Conservation (phyloP, 2,329 filamentous ascomycete species). For the Aspergillus felis region DNA sequence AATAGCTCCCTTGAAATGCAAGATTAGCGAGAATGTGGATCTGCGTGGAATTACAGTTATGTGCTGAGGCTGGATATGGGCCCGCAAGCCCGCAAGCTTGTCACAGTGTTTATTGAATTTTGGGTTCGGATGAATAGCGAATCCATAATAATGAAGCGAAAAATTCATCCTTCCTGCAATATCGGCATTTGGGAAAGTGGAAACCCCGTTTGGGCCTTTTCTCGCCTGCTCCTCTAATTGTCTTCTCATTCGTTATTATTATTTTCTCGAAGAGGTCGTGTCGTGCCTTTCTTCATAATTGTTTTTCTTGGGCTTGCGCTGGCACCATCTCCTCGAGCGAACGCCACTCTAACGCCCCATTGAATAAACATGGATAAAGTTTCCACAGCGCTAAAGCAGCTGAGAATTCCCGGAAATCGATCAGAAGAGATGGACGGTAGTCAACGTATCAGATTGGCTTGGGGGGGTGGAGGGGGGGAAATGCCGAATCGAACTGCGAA, state of each 20-base stretch:
- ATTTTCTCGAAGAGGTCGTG: neutral
- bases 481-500: conserved; percentile 1
- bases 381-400: neutral
- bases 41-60: neutral
- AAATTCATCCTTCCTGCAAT: neutral
- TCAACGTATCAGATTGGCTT: conserved; percentile 5
- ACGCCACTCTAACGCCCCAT: conserved; percentile 4
- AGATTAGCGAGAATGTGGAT: neutral
- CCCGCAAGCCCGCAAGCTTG: neutral
- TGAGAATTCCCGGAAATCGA: neutral
- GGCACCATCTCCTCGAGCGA: neutral
- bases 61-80: neutral
- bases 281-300: conserved; percentile 1
- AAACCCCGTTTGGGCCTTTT: neutral
- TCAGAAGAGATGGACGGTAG: neutral
- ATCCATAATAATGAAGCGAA: neutral
- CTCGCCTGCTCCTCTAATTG: neutral
- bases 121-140: neutral
- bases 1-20: neutral
- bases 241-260: neutral
- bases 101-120: neutral
- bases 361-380: neutral
- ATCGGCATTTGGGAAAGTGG: neutral
- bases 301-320: neutral
- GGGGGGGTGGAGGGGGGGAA: no score